phyloP scores from a whole-genome alignment of 345 rosid genomes.

The Brassica juncea region DNA sequence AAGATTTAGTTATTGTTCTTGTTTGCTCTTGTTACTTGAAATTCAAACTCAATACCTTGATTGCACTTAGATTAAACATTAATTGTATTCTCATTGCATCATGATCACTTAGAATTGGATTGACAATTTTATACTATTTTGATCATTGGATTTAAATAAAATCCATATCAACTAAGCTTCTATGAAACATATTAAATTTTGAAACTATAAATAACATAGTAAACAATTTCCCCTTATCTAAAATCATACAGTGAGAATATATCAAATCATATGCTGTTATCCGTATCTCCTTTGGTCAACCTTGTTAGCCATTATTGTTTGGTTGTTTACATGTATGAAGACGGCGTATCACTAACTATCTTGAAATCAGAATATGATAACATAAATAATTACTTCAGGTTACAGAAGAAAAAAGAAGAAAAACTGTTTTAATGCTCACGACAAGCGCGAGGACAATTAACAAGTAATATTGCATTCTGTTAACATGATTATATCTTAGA shows the following conservation, averaged over 20 bases:
- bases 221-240: neutral
- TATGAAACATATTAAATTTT: neutral
- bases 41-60: too few relatives aligned
- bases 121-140: too few relatives aligned
- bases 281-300: too few relatives aligned
- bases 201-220: neutral
- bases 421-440: neutral
- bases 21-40: too few relatives aligned
- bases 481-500: neutral
- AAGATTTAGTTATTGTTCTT: too few relatives aligned
- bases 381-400: neutral
- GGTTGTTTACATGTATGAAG: neutral
- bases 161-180: neutral
- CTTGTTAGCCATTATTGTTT: slow-evolving; percentile 25
- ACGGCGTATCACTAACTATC: neutral
- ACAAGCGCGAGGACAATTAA: neutral
- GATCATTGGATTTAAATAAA: too few relatives aligned
- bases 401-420: neutral
- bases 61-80: too few relatives aligned
- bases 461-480: neutral
- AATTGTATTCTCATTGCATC: too few relatives aligned
- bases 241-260: too few relatives aligned
- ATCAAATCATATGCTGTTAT: too few relatives aligned
- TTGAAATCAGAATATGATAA: neutral
- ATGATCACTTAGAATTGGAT: too few relatives aligned